These are phyloP conservation scores for Lentinula edodes DNA, from an alignment of 768 basidiomycete genomes.

Conservation along the genomic window DNA sequence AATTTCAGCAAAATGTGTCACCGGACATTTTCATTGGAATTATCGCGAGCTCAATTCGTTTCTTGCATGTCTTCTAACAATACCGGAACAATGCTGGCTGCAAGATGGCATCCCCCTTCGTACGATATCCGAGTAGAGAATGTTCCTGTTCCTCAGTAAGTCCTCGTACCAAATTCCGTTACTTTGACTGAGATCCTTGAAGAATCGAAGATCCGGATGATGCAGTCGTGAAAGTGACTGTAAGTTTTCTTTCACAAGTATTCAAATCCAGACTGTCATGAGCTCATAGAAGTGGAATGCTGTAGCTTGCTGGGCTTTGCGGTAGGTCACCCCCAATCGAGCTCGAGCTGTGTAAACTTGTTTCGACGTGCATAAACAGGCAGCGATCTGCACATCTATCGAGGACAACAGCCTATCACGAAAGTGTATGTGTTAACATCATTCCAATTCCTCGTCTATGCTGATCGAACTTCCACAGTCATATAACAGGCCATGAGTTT, in stretches of 20 bases:
- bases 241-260: slow-evolving; percentile 17
- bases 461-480: slow-evolving; percentile 28
- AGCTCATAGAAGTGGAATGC: not conserved
- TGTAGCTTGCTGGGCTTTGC: slow-evolving; percentile 60
- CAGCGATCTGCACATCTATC: slow-evolving; percentile 72
- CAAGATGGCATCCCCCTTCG: slow-evolving; percentile 63
- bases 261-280: not conserved
- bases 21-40: not conserved
- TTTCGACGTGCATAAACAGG: slow-evolving; percentile 23
- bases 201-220: slow-evolving; percentile 73
- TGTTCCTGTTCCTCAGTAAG: slow-evolving; percentile 44
- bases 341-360: too few species aligned
- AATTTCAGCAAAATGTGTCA: not conserved
- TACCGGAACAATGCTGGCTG: slow-evolving; percentile 21
- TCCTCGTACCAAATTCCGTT: slow-evolving; percentile 11
- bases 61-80: not conserved
- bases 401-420: slow-evolving; percentile 51
- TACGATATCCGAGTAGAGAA: slow-evolving; percentile 69
- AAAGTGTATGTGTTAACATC: slow-evolving; percentile 39
- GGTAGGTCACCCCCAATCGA: slow-evolving; percentile 24
- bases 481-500: slow-evolving; percentile 73
- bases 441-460: not conserved
- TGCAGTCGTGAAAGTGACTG: slow-evolving; percentile 72
- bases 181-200: not conserved
- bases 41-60: not conserved